Evolutionary conservation across 305 asterid species (phyloP), one percentile per base, ranked within the genome.

Genomic region (Fraxinus sp.): DNA sequence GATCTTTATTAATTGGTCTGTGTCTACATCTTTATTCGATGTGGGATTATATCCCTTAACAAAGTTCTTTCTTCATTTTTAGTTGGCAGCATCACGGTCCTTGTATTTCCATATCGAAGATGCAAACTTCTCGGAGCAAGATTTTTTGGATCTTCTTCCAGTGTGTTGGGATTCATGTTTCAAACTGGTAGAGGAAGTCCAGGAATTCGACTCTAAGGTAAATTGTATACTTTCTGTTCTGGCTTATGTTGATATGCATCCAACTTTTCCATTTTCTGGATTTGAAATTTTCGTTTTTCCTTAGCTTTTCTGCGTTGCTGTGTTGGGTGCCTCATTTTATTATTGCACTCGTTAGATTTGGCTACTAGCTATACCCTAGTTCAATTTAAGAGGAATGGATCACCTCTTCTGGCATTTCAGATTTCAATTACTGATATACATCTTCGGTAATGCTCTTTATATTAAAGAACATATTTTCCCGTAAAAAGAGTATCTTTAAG

Each of bases 181-280:
- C 90, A 90, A 92, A 85, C 87, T 97, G 88, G 92, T 91, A 39
- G 98, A 95, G 82, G 98, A 95, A 86, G 98, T 93, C 55, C 93
- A 93, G 81, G 99, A 97, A 87, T 92, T 97, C 82, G 98, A 97
- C 91, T 95, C 99, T 36, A 97, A 97, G 91, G 98, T 96, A 85
- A 79, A 87, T 79, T 84, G 62, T 49, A 43, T 49, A 24, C 55
- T 84, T 71, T 52, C 85, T 52, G 18, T 73, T 33, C 77, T 33
- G 28, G 37, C 28, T 73, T 73, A 73, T n/a, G 52, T 73, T 33
- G 28, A 73, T 73, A 73, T 2, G 49, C 77, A 2, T 73, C 49
- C 26, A 7, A n/a, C 39, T 35, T 36, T 33, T 33, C 26, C 52
- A 33, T 16, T 73, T 35, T 16, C 36, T 18, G 43, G 24, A 35